Base-by-base conservation (phyloP, 2,329 filamentous ascomycete species). In the Xylaria sp. region DNA sequence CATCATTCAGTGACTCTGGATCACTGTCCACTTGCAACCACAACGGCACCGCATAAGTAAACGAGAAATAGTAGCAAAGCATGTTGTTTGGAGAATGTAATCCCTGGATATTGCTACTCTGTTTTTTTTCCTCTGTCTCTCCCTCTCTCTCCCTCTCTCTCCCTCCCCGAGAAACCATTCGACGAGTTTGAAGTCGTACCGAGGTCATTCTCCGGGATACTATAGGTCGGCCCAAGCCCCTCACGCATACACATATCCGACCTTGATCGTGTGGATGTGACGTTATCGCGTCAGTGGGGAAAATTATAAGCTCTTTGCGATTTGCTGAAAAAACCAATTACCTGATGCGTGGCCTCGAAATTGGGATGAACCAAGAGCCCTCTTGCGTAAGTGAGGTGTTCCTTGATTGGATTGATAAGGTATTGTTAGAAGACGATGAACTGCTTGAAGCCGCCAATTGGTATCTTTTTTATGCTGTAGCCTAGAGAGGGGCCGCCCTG, bases 381-480 rank as follows among this genome's bases (percentile, higher is more conserved):
- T 23, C n/a, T n/a, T 7, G n/a, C 15, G 18, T 18, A 23, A 18
- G 18, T 48, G 7, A 48, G 43, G 15, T 28, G 6, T 28, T 28
- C 20, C 23, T 52, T 52, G 49, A 12, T 20, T 48, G 43, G 43
- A 48, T 10, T 23, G 43, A 48, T 48, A 48, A 18, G 43, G 10
- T 48, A 20, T 48, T 15, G 20, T 9, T 6, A 20, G 18, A 8
- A 9, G 1, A 48, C 20, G 43, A 20, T 18, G 43, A n/a, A 18
- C 18, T 48, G 3, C 18, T 20, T 48, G 43, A 3, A 20, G 7
- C 5, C 2, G 43, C 43, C 18, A 48, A 48, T 49, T 4, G 20
- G n/a, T 49, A 49, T 49, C 20, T 7, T n/a, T 2, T 55, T 55
- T 55, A 55, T 36, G 36, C 28, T 55, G 52, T 13, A 55, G 52